Base-by-base conservation (phyloP, 2,329 filamentous ascomycete species). In the Fusarium sp. region DNA sequence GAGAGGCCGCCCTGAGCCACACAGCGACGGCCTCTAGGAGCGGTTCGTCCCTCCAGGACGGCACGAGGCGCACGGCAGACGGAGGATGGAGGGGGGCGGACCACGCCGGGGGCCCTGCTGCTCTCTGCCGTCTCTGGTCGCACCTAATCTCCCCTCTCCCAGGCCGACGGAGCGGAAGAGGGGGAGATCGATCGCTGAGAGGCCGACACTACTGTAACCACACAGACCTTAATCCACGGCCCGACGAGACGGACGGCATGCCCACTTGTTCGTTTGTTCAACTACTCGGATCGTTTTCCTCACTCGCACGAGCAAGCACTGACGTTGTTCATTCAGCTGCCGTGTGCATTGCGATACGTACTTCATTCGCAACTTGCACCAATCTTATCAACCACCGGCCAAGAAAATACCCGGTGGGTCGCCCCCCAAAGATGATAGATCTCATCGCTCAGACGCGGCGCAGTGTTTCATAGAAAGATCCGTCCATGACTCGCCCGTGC, bases 11-110 rank as follows among this genome's bases (percentile, higher is more conserved):
- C 22, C 38, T 30, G 25, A 37, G 62, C 54, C 50, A 59, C 58
- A 52, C 15, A 57, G 37, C 30, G 60, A 33, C 47, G 50, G 65
- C 71, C 56, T 47, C 65, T 65, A 60, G 62, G 27, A 57, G 45
- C 69, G 58, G 71, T 75, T 76, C 71, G 66, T 76, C 66, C 73
- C 69, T 66, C 61, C 63, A 52, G 43, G 27, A n/a, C 40, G 38
- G 40, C 50, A 20, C 38, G 59, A 63, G 40, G 70, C 66, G 71
- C 67, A 73, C 67, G 68, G 71, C 47, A 65, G 58, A 67, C 50
- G 25, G 43, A 25, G 54, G 52, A 32, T 14, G 15, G 58, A 32
- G 56, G 58, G 47, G 67, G 60, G 37, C 47, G 67, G 33, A 43
- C 35, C 50, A 59, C 47, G 10, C 57, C 54, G 22, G 57, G 35